Evolutionary conservation across 306 rosid species (phyloP).

Genomic region (Oemleria cerasiformis): DNA sequence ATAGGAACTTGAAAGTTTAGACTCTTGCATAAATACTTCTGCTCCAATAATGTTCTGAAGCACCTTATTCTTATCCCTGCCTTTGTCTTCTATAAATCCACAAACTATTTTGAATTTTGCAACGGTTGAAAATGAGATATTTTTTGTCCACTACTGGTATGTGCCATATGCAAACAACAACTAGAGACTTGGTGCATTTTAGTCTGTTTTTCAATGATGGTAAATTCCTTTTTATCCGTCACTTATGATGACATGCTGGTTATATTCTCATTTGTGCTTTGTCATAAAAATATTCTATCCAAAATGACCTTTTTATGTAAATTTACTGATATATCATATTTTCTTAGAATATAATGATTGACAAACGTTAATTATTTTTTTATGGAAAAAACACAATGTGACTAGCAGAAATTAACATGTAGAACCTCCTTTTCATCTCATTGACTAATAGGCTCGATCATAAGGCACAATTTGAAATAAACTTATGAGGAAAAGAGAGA

Average conservation of each 20-base stretch:
- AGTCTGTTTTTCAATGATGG: neutral
- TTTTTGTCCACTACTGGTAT: neutral
- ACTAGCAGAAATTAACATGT: conserved; percentile 1
- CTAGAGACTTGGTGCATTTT: neutral
- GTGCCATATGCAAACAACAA: neutral
- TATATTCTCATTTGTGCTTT: neutral
- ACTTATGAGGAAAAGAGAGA: neutral
- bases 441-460: conserved; percentile 15
- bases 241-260: neutral
- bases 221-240: neutral
- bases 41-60: conserved; percentile 13
- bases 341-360: no score
- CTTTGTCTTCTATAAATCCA: conserved; percentile 11
- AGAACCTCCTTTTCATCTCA: conserved; percentile 21
- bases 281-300: no score
- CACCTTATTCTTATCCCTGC: conserved; percentile 10
- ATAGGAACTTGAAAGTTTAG: no score
- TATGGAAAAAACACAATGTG: neutral
- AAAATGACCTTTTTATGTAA: no score
- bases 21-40: neutral
- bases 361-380: no score
- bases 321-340: no score
- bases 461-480: conserved; percentile 17
- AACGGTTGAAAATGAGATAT: neutral
- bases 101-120: neutral